These are phyloP conservation scores for Lentinula edodes DNA, from an alignment of 768 basidiomycete species.

Conservation along the genomic window DNA sequence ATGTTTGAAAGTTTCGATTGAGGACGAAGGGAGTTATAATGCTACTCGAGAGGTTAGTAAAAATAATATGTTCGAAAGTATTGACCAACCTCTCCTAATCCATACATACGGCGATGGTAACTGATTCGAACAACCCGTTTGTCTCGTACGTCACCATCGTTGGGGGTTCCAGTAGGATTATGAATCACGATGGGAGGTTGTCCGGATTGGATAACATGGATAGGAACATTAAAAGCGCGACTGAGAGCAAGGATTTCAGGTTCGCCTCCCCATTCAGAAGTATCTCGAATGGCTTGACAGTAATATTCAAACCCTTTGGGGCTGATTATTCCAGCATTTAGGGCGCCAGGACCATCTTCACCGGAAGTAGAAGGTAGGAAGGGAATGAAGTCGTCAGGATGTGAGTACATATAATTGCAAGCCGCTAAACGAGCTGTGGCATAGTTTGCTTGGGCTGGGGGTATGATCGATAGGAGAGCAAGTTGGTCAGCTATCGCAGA, in stretches of 20 bases:
- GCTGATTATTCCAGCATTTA: conserved; percentile 68
- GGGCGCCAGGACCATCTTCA: conserved; percentile 63
- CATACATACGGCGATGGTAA: conserved; percentile 93
- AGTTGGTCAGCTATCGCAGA: conserved; percentile 94
- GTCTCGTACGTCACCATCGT: conserved; percentile 19
- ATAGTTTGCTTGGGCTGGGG: conserved; percentile 55
- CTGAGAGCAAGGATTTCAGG: conserved; percentile 92
- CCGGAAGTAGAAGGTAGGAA: conserved; percentile 76
- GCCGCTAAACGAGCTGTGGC: conserved; percentile 59
- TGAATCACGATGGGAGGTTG: conserved; percentile 83
- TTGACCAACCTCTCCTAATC: conserved; percentile 82
- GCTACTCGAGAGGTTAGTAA: conserved; percentile 37
- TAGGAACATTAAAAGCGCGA: conserved; percentile 73
- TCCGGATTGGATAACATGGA: conserved; percentile 86
- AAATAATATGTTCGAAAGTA: neutral
- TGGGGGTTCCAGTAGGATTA: conserved; percentile 40
- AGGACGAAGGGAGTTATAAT: conserved; percentile 83
- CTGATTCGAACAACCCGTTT: conserved; percentile 63
- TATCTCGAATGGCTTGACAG: conserved; percentile 71
- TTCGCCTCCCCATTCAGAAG: conserved; percentile 95
- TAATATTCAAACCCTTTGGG: conserved; percentile 62
- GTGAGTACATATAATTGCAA: conserved; percentile 72
- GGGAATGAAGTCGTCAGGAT: conserved; percentile 88
- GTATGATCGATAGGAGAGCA: conserved; percentile 60
- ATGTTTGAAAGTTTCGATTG: conserved; percentile 25